These are phyloP conservation scores for Heliosperma pusillum DNA, from an alignment of 148 eudicot genomes.

Conservation along the genomic window DNA sequence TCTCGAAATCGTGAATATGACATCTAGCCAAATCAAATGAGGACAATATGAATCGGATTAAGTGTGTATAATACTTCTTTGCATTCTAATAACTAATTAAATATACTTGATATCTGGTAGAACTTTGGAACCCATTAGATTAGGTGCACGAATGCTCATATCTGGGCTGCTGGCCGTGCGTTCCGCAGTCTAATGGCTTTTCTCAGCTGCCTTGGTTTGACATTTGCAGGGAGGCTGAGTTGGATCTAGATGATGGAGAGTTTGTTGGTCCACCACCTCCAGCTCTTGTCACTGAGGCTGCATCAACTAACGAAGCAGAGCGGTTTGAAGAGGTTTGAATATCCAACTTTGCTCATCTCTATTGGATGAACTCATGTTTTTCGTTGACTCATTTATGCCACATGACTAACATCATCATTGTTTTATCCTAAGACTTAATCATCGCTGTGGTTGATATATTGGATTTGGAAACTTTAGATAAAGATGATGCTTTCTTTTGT, in stretches of 20 bases:
- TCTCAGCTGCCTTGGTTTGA: constrained; percentile 4
- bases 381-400: not conserved
- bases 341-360: constrained; percentile 6
- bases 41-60: not conserved
- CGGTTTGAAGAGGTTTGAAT: constrained; percentile 88
- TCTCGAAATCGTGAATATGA: not conserved
- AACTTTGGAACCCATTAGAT: not conserved
- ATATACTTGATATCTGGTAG: not conserved
- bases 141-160: not conserved
- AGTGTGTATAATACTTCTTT: not conserved
- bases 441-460: not conserved
- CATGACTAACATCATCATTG: not conserved
- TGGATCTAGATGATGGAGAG: constrained; percentile 50
- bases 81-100: not conserved
- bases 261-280: constrained; percentile 97
- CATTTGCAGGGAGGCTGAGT: constrained; percentile 61
- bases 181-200: not conserved
- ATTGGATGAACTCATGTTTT: not conserved
- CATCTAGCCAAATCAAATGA: not conserved
- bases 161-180: not conserved
- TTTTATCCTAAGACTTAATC: not conserved
- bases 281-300: constrained; percentile 83
- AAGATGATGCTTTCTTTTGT: not conserved
- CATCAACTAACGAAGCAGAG: constrained; percentile 89
- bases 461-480: not conserved